Evolutionary conservation across 768 basidiomycete genomes (phyloP).

Genomic region (Astraeus odoratus): DNA sequence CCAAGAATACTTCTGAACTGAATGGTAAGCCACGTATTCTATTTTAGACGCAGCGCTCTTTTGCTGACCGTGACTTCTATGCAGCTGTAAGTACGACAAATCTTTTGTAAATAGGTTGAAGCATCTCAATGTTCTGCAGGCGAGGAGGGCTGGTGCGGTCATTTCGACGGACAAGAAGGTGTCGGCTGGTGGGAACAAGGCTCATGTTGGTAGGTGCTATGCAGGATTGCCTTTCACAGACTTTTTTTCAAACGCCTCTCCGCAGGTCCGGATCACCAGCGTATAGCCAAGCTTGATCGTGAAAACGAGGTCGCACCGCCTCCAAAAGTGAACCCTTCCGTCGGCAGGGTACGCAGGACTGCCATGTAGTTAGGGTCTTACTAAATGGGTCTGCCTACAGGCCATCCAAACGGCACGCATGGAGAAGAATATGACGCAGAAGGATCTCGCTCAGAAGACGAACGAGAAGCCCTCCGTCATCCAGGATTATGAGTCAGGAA

Average conservation of each 20-base stretch:
- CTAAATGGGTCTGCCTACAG: constrained; percentile 28
- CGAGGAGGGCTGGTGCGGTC: constrained; percentile 67
- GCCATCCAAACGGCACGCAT: constrained; percentile 78
- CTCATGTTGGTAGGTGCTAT: constrained; percentile 54
- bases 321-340: constrained; percentile 62
- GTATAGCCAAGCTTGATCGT: constrained; percentile 88
- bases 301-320: constrained; percentile 96
- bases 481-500: constrained; percentile 85
- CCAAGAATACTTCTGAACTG: constrained; percentile 52
- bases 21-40: constrained; percentile 34
- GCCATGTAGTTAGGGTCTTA: not conserved
- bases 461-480: constrained; percentile 88
- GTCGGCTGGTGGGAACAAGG: constrained; percentile 65
- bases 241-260: not conserved
- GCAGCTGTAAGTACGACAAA: constrained; percentile 46
- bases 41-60: not conserved
- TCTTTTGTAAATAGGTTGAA: not conserved
- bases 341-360: constrained; percentile 55
- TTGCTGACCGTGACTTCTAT: constrained; percentile 12
- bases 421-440: constrained; percentile 79
- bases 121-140: constrained; percentile 35
- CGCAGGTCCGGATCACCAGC: constrained; percentile 85
- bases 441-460: constrained; percentile 86
- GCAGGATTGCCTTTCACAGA: not conserved
- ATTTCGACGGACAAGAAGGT: constrained; percentile 82